phyloP scores from a whole-genome alignment of 129 eudicot genomes.

The sunflower (Helianthus annuus) region DNA sequence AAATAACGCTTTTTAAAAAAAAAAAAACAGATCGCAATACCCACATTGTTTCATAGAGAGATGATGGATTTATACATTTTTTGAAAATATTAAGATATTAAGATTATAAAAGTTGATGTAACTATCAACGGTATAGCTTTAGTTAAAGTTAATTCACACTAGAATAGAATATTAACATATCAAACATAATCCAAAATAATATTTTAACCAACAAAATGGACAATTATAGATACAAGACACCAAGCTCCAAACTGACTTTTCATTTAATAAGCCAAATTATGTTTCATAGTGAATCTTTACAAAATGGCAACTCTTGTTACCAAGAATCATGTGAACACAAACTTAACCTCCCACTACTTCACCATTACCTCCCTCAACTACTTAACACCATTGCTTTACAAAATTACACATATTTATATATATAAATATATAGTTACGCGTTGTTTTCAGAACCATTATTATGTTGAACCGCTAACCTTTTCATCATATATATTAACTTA shows the following conservation, averaged over 20 bases:
- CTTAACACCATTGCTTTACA: neutral
- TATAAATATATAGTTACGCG: neutral
- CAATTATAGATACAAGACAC: constrained; percentile 25
- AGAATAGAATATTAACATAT: neutral
- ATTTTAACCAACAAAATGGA: neutral
- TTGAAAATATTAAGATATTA: too few relatives aligned
- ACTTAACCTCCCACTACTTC: neutral
- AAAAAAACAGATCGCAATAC: too few relatives aligned
- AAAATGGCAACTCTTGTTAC: constrained; percentile 40
- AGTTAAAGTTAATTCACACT: neutral
- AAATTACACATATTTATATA: neutral
- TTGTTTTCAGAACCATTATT: too few relatives aligned
- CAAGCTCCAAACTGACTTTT: constrained; percentile 22
- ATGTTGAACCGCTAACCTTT: neutral
- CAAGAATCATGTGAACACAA: constrained; percentile 18
- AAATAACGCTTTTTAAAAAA: too few relatives aligned
- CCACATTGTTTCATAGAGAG: too few relatives aligned
- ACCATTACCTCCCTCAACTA: neutral
- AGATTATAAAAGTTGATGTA: too few relatives aligned
- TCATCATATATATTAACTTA: constrained; percentile 5
- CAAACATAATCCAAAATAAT: neutral
- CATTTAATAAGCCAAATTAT: constrained; percentile 14
- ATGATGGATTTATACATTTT: too few relatives aligned
- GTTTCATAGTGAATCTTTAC: constrained; percentile 30
- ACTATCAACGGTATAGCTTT: too few relatives aligned